Evolutionary conservation across 2,329 filamentous ascomycete species (phyloP).

Genomic region (Sordariomycetes sp.): DNA sequence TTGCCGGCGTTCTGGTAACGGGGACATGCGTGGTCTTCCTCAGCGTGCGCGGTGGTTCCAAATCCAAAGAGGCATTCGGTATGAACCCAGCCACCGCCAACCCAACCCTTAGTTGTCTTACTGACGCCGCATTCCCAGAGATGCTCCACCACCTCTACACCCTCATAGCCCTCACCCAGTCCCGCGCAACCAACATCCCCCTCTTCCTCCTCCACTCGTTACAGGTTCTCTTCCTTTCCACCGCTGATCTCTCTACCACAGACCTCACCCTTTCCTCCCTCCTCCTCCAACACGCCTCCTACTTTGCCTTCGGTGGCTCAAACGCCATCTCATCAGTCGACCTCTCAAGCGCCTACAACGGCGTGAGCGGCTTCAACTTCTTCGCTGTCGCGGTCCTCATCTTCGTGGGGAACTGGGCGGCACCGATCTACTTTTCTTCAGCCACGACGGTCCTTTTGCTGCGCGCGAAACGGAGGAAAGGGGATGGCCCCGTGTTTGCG

Average conservation of each 20-base stretch:
- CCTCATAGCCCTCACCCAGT: constrained; percentile 77
- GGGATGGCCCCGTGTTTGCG: constrained; percentile 18
- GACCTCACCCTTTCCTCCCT: constrained; percentile 59
- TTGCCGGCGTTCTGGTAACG: constrained; percentile 29
- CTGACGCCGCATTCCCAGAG: constrained; percentile 11
- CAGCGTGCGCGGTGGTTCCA: constrained; percentile 15
- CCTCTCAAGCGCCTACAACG: constrained; percentile 90
- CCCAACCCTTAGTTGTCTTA: constrained; percentile 7
- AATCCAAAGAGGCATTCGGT: background rate
- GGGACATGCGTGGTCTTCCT: constrained; percentile 24
- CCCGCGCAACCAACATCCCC: constrained; percentile 71
- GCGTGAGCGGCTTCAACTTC: constrained; percentile 68
- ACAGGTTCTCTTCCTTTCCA: constrained; percentile 34
- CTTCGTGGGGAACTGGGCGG: constrained; percentile 85
- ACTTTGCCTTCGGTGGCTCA: constrained; percentile 82
- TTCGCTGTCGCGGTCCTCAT: constrained; percentile 70
- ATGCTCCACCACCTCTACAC: constrained; percentile 58
- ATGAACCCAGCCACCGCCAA: background rate
- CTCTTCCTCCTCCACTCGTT: constrained; percentile 65
- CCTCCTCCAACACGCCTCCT: constrained; percentile 67
- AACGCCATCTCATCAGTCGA: constrained; percentile 96
- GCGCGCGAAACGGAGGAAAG: constrained; percentile 10
- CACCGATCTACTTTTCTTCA: constrained; percentile 74
- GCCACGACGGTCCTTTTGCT: constrained; percentile 49
- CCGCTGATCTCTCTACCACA: constrained; percentile 30